Evolutionary conservation across 805 yeast genomes (phyloP).

Genomic region (Ogataea henricii): DNA sequence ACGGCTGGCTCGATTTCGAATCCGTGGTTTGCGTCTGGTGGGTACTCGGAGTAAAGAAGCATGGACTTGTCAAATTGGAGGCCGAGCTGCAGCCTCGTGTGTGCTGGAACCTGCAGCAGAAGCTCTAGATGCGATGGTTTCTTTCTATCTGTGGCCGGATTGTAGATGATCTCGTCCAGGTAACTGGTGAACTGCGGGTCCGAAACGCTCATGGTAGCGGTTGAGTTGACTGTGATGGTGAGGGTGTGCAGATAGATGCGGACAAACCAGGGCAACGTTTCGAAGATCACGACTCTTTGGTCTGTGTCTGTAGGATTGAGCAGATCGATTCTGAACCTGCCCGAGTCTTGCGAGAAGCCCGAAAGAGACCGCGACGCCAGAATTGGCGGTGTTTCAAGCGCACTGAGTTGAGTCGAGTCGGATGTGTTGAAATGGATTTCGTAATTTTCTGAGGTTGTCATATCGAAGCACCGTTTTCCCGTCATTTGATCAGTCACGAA

Average conservation of each 20-base stretch:
- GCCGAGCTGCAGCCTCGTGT: conserved; percentile 58
- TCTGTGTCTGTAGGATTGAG: conserved; percentile 59
- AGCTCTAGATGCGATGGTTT: conserved; percentile 86
- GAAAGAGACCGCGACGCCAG: conserved; percentile 82
- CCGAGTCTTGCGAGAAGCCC: conserved; percentile 88
- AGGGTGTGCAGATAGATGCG: conserved; percentile 77
- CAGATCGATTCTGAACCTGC: conserved; percentile 81
- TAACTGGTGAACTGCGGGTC: conserved; percentile 37
- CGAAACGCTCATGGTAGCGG: conserved; percentile 20
- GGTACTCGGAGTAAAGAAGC: conserved; percentile 84
- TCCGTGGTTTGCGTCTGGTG: conserved; percentile 99
- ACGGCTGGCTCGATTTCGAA: conserved; percentile 93
- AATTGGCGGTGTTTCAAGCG: conserved; percentile 57
- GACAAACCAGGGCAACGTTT: conserved; percentile 92
- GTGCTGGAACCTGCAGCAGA: conserved; percentile 62
- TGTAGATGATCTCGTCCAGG: conserved; percentile 57
- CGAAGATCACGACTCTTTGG: conserved; percentile 63
- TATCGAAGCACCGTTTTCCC: conserved; percentile 25
- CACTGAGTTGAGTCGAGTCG: conserved; percentile 46
- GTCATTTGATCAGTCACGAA: not conserved
- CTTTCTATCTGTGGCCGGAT: conserved; percentile 76
- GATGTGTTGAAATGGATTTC: conserved; percentile 46
- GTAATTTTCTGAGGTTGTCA: conserved; percentile 27
- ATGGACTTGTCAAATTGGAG: conserved; percentile 87
- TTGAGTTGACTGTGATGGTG: conserved; percentile 35